These are phyloP conservation scores for Endothia cerciana DNA, from an alignment of 2,329 filamentous ascomycete species.

Conservation along the genomic window DNA sequence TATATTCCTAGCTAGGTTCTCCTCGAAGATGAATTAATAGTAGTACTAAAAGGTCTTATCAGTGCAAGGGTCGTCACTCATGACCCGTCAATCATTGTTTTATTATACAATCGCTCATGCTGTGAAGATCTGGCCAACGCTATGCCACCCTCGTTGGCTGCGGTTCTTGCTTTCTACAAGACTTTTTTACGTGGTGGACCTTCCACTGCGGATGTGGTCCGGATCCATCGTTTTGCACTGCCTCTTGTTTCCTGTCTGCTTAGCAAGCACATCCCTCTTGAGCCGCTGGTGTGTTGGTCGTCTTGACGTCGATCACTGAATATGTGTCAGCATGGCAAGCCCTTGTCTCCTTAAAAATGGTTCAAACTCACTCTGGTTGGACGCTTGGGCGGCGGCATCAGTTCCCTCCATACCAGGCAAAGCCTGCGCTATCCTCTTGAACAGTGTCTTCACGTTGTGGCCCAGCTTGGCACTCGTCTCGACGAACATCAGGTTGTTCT, in stretches of 20 bases:
- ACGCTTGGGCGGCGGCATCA: constrained; percentile 72
- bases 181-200: background rate
- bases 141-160: constrained; percentile 23
- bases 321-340: constrained; percentile 34
- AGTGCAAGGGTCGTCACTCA: constrained; percentile 27
- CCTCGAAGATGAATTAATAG: constrained; percentile 27
- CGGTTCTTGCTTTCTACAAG: constrained; percentile 28
- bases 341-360: background rate
- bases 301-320: constrained; percentile 91
- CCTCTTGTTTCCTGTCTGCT: constrained; percentile 25
- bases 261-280: constrained; percentile 77
- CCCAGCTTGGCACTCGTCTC: constrained; percentile 98
- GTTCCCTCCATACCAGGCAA: constrained; percentile 96
- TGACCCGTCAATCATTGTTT: constrained; percentile 29
- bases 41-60: constrained; percentile 28
- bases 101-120: constrained; percentile 31
- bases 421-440: constrained; percentile 97
- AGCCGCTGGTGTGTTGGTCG: constrained; percentile 68
- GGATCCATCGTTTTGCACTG: background rate
- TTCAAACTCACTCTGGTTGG: constrained; percentile 72
- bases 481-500: constrained; percentile 98
- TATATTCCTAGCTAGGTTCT: background rate
- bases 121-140: constrained; percentile 22
- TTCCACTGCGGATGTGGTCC: background rate
- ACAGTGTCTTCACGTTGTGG: constrained; percentile 96